Conservation (phyloP, 2,329 filamentous ascomycete genomes). For the Talaromyces sp. region DNA sequence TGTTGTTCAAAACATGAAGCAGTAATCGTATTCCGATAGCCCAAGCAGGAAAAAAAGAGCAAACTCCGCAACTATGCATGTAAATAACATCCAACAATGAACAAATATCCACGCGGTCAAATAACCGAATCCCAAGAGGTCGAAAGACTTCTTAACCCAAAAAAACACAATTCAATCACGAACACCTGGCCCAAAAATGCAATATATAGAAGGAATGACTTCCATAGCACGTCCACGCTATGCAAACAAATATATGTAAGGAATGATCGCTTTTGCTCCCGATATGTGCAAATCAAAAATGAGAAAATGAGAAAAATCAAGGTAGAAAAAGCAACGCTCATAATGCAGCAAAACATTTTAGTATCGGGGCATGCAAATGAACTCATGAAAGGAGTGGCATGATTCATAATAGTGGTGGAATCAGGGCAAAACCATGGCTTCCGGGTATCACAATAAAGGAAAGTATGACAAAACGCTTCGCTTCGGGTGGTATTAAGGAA, state of each 20-base stretch:
- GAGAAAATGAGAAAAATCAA: constrained; percentile 2
- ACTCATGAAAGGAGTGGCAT: constrained; percentile 15
- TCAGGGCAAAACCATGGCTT: constrained; percentile 2
- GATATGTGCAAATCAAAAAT: constrained; percentile 11
- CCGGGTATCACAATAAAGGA: constrained; percentile 17
- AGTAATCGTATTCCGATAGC: neutral
- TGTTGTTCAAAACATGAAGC: neutral
- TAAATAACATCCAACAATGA: neutral
- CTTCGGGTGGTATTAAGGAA: constrained; percentile 19
- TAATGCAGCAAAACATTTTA: constrained; percentile 1
- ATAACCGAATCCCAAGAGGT: neutral
- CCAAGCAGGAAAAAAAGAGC: neutral
- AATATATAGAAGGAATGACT: constrained; percentile 14
- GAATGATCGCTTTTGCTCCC: constrained; percentile 14
- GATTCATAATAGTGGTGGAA: constrained; percentile 15
- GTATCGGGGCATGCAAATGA: constrained; percentile 14
- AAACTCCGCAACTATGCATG: neutral
- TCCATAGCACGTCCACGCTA: constrained; percentile 14
- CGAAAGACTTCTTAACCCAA: neutral
- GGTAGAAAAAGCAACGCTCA: constrained; percentile 6
- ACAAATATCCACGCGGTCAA: neutral
- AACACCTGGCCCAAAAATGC: constrained; percentile 10
- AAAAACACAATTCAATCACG: constrained; percentile 2
- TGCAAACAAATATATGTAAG: constrained; percentile 9
- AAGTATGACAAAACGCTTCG: constrained; percentile 17